Evolutionary conservation across 2,329 filamentous ascomycete genomes (phyloP).

Genomic region (Neofusicoccum laricinum): DNA sequence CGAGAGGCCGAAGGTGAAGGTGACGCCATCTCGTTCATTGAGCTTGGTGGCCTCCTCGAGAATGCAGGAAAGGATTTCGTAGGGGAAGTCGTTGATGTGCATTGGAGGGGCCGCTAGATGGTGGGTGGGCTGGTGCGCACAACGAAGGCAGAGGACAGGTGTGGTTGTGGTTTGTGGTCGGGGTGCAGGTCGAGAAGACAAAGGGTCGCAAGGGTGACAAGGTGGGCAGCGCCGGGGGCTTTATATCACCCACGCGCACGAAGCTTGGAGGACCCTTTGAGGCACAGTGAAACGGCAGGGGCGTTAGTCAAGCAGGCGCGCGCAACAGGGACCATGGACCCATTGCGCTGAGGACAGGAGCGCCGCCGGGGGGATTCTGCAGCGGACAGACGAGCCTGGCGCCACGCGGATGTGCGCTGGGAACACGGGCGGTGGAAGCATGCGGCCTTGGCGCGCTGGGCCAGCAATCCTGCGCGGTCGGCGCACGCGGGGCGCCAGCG

Average conservation of each 20-base stretch:
- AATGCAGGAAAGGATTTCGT: constrained; percentile 52
- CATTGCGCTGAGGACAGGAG: neutral
- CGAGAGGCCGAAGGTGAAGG: constrained; percentile 53
- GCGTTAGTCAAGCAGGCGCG: constrained; percentile 11
- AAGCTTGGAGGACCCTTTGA: constrained; percentile 3
- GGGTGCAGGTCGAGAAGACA: neutral
- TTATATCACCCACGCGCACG: constrained; percentile 13
- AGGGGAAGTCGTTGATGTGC: constrained; percentile 50
- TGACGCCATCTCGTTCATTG: constrained; percentile 47
- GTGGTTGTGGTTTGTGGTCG: neutral
- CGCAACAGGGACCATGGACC: neutral
- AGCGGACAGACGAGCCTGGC: neutral
- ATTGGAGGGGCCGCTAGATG: constrained; percentile 30
- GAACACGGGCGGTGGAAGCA: neutral
- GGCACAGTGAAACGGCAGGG: neutral
- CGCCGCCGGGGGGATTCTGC: neutral
- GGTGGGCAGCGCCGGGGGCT: constrained; percentile 8
- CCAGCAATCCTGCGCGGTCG: too few species aligned
- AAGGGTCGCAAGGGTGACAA: constrained; percentile 10
- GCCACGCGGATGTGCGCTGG: constrained; percentile 4
- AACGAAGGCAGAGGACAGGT: neutral
- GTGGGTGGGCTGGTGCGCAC: neutral
- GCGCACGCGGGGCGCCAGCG: too few species aligned
- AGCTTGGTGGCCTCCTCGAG: constrained; percentile 47
- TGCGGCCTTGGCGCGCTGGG: too few species aligned